phyloP scores from a whole-genome alignment of 495 filamentous ascomycete species.

The Xylaria venustula region DNA sequence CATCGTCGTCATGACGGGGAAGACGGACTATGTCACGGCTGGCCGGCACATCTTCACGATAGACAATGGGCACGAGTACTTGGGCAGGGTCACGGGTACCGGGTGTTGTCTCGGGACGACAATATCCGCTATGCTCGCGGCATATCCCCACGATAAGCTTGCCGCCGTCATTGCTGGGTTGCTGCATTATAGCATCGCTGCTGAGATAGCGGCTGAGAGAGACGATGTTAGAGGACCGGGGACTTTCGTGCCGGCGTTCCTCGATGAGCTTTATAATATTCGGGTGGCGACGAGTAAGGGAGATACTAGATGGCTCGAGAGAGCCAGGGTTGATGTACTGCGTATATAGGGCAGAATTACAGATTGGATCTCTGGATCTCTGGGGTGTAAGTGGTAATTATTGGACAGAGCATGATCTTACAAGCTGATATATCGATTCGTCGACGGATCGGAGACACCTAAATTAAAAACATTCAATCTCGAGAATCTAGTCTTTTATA shows the following conservation, averaged over 20 bases:
- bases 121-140: constrained; percentile 70
- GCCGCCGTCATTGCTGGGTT: constrained; percentile 66
- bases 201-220: constrained; percentile 66
- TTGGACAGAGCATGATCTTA: no score
- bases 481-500: no score
- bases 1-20: constrained; percentile 84
- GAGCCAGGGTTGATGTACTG: constrained; percentile 48
- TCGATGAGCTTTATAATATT: constrained; percentile 66
- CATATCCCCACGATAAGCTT: constrained; percentile 59
- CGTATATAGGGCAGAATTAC: neutral
- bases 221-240: constrained; percentile 73
- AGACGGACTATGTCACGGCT: constrained; percentile 75
- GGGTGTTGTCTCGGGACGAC: constrained; percentile 85
- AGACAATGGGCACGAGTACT: constrained; percentile 72
- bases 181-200: constrained; percentile 80
- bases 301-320: constrained; percentile 54
- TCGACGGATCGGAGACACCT: no score
- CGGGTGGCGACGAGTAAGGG: constrained; percentile 46
- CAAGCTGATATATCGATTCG: no score
- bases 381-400: no score
- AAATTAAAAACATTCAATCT: no score
- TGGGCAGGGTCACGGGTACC: constrained; percentile 82
- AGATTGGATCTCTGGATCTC: no score
- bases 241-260: constrained; percentile 82
- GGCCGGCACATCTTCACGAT: constrained; percentile 65